These are phyloP conservation scores for Cyberlindnera veronae DNA, from an alignment of 805 yeast species.

Conservation along the genomic window DNA sequence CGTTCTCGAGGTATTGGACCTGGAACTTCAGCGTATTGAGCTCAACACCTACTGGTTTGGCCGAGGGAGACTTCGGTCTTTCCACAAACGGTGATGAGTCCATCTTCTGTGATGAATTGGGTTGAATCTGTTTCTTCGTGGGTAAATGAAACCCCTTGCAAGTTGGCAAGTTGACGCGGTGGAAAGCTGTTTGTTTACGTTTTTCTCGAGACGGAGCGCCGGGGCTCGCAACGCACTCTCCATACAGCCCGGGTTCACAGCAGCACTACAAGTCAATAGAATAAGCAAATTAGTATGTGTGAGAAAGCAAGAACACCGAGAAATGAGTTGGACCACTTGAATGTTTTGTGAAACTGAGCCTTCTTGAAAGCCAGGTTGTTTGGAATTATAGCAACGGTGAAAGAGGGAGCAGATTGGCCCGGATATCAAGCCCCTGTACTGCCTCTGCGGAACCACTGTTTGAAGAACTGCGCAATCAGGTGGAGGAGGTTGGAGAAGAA, in stretches of 20 bases:
- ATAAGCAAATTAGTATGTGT: no score
- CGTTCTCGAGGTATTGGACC: constrained; percentile 34
- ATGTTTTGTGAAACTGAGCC: no score
- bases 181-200: background rate
- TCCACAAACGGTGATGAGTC: constrained; percentile 37
- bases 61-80: constrained; percentile 21
- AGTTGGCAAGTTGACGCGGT: constrained; percentile 1
- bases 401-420: no score
- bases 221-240: background rate
- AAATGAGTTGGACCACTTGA: no score
- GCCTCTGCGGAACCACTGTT: constrained; percentile 21
- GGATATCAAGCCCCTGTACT: constrained; percentile 1
- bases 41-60: constrained; percentile 17
- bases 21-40: constrained; percentile 34
- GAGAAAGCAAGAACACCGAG: no score
- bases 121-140: background rate
- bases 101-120: constrained; percentile 2
- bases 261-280: no score
- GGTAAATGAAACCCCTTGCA: background rate
- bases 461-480: constrained; percentile 24
- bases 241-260: no score
- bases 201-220: background rate
- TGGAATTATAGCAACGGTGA: no score
- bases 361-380: no score
- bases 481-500: constrained; percentile 23